Evolutionary conservation across 768 basidiomycete species (phyloP), one percentile per base, ranked within the genome.

Genomic region (Hortiboletus campestris): DNA sequence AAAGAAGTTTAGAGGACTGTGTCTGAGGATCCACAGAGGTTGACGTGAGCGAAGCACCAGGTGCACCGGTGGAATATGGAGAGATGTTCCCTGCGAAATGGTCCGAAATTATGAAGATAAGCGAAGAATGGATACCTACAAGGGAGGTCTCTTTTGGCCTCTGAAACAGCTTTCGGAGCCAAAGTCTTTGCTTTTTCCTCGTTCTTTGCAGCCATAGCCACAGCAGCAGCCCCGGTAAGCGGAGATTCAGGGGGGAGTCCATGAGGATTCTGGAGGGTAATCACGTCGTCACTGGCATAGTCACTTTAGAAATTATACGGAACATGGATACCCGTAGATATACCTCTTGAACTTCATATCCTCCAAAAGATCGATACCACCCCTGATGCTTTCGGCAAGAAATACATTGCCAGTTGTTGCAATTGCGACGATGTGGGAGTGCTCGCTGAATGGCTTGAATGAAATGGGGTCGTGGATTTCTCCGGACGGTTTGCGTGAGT

Each of bases 381-480:
- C 89, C 66, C 86, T 92, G 55, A 94, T 77, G 62, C 94, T 96
- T 45, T 98, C 97, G 9, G 89, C 88, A 17, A 95, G 79, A 71
- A 90, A 98, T 14, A 98, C 94, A 67, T 97, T 97, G 16, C 94
- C 94, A 1, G 93, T 94, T 0, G 85, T 88, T 7, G 87, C 86
- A 61, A 97, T 85, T 40, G 91, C 90, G 36, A 94, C 91, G 52
- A 99, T 91, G 67, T 98, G 91, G 1, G 96, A 95, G 69, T 98
- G 96, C 59, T 96, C 89, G 67, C 82, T 94, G 80, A 99, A 97
- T 2, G 91, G 89, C 70, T 98, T 98, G 83, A 96, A 99, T 4
- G 94, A 93, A 42, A 99, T 94, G 1, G 97, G 97, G 70, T 99
- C 97, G 69, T 97, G 88, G 13, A 91, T 83, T 71, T 94, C 89